A percentile compares a stretch with the other conserved stretches of the same genome.
Conservation (phyloP, 495 filamentous ascomycete genomes). For the Penicillium egyptiacum region DNA sequence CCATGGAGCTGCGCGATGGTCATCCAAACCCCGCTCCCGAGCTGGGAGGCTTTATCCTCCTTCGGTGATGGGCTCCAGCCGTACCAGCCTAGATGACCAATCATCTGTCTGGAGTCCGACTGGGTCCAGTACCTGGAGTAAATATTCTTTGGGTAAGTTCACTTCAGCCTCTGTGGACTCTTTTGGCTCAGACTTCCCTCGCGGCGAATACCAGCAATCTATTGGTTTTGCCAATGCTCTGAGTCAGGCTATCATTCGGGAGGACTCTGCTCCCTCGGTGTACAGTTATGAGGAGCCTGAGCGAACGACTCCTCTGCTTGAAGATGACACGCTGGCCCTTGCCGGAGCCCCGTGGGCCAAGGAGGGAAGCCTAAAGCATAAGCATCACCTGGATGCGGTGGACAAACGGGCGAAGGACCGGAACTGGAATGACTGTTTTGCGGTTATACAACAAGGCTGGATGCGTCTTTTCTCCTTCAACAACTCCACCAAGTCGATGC, state of each 20-base stretch:
- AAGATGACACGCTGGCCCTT: conserved; percentile 88
- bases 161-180: conserved; percentile 91
- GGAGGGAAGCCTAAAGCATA: conserved; percentile 92
- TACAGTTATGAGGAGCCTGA: conserved; percentile 51
- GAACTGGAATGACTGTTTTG: conserved; percentile 93
- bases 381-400: conserved; percentile 86
- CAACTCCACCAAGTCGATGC: conserved; percentile 67
- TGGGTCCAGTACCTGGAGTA: conserved; percentile 90
- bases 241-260: conserved; percentile 93
- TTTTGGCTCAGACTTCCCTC: conserved; percentile 72
- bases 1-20: conserved; percentile 70
- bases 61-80: conserved; percentile 83
- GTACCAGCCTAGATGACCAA: conserved; percentile 89
- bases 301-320: conserved; percentile 68
- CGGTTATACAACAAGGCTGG: conserved; percentile 96
- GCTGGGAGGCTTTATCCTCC: conserved; percentile 68
- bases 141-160: conserved; percentile 83
- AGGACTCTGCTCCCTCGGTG: conserved; percentile 66
- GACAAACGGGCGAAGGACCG: conserved; percentile 91
- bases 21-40: conserved; percentile 80
- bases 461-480: conserved; percentile 93
- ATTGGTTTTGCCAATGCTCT: conserved; percentile 98
- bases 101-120: conserved; percentile 91
- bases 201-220: conserved; percentile 87
- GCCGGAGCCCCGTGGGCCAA: conserved; percentile 96